Evolutionary conservation across 768 basidiomycete species (phyloP), one percentile per base, ranked within the genome.

Genomic region (Trametes meyenii): DNA sequence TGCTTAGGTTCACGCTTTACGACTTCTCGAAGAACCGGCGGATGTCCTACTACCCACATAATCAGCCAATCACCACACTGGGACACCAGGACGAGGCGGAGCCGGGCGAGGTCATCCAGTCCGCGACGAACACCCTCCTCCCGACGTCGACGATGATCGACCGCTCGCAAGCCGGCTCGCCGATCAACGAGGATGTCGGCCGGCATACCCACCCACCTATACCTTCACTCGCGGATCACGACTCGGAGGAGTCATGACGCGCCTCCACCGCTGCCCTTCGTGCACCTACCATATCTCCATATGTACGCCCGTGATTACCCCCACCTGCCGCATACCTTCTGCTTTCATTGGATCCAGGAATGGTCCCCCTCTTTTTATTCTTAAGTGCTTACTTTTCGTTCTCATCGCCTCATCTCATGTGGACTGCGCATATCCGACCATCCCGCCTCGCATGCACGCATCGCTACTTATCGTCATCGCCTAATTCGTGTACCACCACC

Each of bases 11-110:
- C 75, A 92, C 89, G 46, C 79, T 91, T 4, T 97, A 96, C 70
- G 93, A 98, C 76, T 95, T 90, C 75, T 80, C 79, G 55, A 81
- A 77, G 66, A 86, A 87, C 60, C 78, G 83, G 66, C 85, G 94
- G 50, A 81, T 83, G 72, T 92, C 94, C 24, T 96, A 97, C 71
- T 96, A 96, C 72, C 92, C 91, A 44, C 88, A 92, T 64, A 92
- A 90, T 69, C 86, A 91, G 67, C 85, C 87, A 46, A 74, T 83
- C 66, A 66, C 73, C n/a, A 68, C 64, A 33, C 24, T 55, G 14
- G 58, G 61, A 5, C 67, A 66, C 43, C 50, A 63, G 13, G 62
- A 64, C 23, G 67, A 69, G 11, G 63, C 65, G 13, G 71, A 77
- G 21, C 73, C 69, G 1, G 53, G 62, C 24, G 58, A 65, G 7